These are phyloP conservation scores for Oryza meyeriana DNA, from an alignment of 176 grass and related monocot species.

Conservation along the genomic window DNA sequence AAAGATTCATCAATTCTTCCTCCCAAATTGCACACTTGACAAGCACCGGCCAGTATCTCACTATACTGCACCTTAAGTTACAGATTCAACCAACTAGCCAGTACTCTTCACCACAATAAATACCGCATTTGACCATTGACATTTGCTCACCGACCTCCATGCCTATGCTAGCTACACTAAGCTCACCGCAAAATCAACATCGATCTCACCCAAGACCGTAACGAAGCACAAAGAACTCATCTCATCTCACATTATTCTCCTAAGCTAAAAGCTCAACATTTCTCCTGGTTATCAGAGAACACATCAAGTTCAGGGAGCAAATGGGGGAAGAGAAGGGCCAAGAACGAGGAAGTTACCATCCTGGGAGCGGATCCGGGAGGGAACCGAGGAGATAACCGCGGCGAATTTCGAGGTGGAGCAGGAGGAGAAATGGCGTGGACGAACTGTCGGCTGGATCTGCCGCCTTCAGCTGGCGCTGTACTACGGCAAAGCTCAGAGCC, in stretches of 20 bases:
- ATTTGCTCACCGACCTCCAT: background rate
- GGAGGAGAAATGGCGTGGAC: background rate
- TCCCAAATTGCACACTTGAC: background rate
- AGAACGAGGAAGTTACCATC: slow-evolving; percentile 28
- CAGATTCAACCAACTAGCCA: background rate
- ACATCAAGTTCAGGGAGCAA: background rate
- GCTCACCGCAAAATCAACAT: background rate
- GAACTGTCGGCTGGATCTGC: slow-evolving; percentile 38
- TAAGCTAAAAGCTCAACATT: background rate
- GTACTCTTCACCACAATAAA: background rate
- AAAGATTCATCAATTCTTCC: background rate
- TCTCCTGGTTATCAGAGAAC: background rate
- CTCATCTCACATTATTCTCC: background rate
- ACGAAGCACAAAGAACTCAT: too few species aligned
- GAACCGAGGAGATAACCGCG: background rate
- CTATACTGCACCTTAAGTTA: background rate
- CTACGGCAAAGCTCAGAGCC: slow-evolving; percentile 1
- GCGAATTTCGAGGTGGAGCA: background rate
- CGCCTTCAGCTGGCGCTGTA: background rate
- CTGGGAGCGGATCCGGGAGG: background rate
- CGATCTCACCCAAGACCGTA: background rate
- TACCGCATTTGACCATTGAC: background rate
- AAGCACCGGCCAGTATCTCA: background rate
- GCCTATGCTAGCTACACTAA: background rate
- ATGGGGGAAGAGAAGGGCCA: background rate